phyloP scores from a whole-genome alignment of 176 grass and related monocot genomes.

The Chloris gayana region DNA sequence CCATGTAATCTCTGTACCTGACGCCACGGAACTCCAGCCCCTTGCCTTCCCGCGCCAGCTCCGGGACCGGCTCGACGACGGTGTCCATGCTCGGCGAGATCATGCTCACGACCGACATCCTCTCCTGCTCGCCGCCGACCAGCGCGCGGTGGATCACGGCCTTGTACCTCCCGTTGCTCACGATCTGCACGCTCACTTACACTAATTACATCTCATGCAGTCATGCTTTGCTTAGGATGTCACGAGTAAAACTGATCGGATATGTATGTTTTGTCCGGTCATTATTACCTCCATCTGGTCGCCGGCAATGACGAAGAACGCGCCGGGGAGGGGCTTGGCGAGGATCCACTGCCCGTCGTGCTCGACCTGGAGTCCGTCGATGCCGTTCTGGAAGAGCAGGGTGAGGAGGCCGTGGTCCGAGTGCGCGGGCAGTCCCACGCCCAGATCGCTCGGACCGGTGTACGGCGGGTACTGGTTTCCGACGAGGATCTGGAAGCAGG shows the following conservation, averaged over 20 bases:
- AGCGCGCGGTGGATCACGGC: conserved; percentile 65
- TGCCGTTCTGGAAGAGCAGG: conserved; percentile 70
- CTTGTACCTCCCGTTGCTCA: conserved; percentile 79
- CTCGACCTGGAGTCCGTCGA: conserved; percentile 71
- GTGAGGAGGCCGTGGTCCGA: conserved; percentile 82
- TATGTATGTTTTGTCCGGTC: neutral
- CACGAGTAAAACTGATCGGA: neutral
- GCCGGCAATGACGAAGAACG: conserved; percentile 70
- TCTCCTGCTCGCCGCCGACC: conserved; percentile 39
- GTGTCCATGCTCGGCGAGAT: conserved; percentile 61
- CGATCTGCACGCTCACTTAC: conserved; percentile 48
- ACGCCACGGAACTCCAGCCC: conserved; percentile 50
- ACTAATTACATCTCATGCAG: neutral
- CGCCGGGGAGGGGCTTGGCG: conserved; percentile 61
- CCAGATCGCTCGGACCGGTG: conserved; percentile 18
- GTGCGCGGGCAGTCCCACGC: conserved; percentile 52
- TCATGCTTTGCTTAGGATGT: neutral
- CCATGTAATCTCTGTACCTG: conserved; percentile 66
- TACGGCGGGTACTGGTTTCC: conserved; percentile 65
- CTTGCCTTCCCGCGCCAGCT: conserved; percentile 42
- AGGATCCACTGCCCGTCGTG: conserved; percentile 54
- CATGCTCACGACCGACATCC: conserved; percentile 65
- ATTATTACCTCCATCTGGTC: conserved; percentile 80
- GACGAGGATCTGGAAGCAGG: conserved; percentile 62
- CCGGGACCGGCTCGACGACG: conserved; percentile 54